Conservation (phyloP, 2,329 filamentous ascomycete genomes). For the Phyllosticta citrichinensis region DNA sequence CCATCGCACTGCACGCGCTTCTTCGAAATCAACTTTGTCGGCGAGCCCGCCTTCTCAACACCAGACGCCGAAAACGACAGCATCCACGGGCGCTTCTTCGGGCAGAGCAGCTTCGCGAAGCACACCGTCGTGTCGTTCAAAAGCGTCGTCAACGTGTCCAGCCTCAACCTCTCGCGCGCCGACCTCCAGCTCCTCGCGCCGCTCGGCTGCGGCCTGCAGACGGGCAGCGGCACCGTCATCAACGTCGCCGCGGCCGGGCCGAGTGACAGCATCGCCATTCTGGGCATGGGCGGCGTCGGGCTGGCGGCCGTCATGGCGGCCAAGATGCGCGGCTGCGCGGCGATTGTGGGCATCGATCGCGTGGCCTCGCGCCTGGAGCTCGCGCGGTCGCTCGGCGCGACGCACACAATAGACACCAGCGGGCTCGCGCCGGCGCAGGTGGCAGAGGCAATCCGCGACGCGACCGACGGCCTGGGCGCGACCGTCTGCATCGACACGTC, state of each 20-base stretch:
- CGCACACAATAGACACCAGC: conserved; percentile 28
- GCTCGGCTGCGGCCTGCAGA: conserved; percentile 39
- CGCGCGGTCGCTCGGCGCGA: conserved; percentile 29
- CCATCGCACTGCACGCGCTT: conserved; percentile 7
- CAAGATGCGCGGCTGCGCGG: conserved; percentile 28
- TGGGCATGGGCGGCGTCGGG: conserved; percentile 39
- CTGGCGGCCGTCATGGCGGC: conserved; percentile 39
- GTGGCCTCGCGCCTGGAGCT: conserved; percentile 24
- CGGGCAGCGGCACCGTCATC: conserved; percentile 30
- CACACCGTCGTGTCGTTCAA: conserved; percentile 30
- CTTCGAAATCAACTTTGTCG: conserved; percentile 9
- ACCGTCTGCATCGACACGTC: conserved; percentile 41
- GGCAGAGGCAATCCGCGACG: conserved; percentile 21
- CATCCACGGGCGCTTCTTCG: conserved; percentile 37
- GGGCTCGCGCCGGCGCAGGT: not conserved
- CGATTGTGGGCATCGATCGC: conserved; percentile 30
- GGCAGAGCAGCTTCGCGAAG: conserved; percentile 37
- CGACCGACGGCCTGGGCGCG: conserved; percentile 25
- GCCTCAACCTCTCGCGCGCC: conserved; percentile 25
- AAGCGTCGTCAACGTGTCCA: conserved; percentile 33
- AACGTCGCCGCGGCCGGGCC: conserved; percentile 24
- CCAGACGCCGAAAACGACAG: not conserved
- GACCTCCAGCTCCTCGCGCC: conserved; percentile 34
- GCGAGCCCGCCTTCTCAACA: conserved; percentile 2
- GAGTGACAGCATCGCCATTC: conserved; percentile 30